These are phyloP conservation scores for Ceratocystis huliohia DNA, from an alignment of 2,329 filamentous ascomycete genomes.

Conservation along the genomic window DNA sequence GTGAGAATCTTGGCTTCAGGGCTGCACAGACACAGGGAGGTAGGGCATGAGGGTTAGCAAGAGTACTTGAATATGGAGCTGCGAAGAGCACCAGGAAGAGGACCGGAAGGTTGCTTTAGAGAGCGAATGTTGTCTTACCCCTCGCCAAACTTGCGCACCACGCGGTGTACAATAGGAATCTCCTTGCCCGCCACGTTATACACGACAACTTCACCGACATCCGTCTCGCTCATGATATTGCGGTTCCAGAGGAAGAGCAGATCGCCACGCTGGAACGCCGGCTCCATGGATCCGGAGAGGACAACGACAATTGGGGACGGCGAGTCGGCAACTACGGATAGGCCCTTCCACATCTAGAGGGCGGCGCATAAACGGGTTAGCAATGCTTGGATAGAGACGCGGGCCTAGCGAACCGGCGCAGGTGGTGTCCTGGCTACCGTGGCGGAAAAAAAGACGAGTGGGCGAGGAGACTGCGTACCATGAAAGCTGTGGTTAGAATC, in stretches of 20 bases:
- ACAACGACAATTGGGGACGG: conserved; percentile 71
- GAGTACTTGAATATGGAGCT: neutral
- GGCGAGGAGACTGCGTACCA: conserved; percentile 40
- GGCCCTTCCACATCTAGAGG: conserved; percentile 66
- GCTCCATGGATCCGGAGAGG: conserved; percentile 75
- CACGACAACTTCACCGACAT: conserved; percentile 46
- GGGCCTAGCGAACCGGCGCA: too few relatives aligned
- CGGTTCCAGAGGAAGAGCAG: conserved; percentile 67
- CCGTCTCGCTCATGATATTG: conserved; percentile 43
- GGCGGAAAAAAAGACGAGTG: neutral
- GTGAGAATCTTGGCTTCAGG: conserved; percentile 64
- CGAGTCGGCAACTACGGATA: conserved; percentile 65
- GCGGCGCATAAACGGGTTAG: conserved; percentile 1
- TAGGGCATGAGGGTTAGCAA: neutral
- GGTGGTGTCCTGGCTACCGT: neutral
- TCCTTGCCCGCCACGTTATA: conserved; percentile 84
- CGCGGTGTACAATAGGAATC: conserved; percentile 91
- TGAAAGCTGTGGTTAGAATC: conserved; percentile 81
- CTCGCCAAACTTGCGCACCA: conserved; percentile 60
- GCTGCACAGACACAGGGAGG: conserved; percentile 27
- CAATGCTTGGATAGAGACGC: neutral
- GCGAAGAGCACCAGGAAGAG: neutral
- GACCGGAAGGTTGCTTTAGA: too few relatives aligned
- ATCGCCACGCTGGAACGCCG: conserved; percentile 67
- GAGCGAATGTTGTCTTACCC: conserved; percentile 35